Conservation (phyloP, 1,284 basidiomycete genomes). For the Irpex sp. region DNA sequence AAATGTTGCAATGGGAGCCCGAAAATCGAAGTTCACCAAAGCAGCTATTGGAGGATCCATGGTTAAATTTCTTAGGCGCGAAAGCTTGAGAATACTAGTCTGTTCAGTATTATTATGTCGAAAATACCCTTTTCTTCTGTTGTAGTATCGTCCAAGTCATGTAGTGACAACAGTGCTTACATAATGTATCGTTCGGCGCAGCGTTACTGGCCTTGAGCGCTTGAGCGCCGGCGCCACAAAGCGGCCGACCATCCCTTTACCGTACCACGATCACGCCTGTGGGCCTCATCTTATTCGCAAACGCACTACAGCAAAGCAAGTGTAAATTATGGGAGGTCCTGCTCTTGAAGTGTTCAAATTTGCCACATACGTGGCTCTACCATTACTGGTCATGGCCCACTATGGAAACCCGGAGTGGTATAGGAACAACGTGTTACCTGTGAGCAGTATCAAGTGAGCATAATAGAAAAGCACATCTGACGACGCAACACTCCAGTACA, state of each 20-base stretch:
- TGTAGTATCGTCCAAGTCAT: too few relatives aligned
- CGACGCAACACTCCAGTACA: slow-evolving; percentile 47
- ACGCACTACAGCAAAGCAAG: not conserved
- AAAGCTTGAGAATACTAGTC: too few relatives aligned
- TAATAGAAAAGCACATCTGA: not conserved
- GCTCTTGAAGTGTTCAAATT: slow-evolving; percentile 91
- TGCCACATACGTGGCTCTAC: slow-evolving; percentile 85
- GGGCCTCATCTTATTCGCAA: not conserved
- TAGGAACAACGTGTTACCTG: slow-evolving; percentile 73
- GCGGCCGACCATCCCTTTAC: too few relatives aligned
- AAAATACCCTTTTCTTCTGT: too few relatives aligned
- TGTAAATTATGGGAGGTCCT: slow-evolving; percentile 63
- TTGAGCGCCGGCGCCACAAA: too few relatives aligned
- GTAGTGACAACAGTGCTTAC: too few relatives aligned
- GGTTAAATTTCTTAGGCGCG: too few relatives aligned
- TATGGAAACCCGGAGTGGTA: slow-evolving; percentile 93
- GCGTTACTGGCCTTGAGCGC: too few relatives aligned
- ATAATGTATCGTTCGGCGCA: too few relatives aligned
- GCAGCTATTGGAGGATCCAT: too few relatives aligned
- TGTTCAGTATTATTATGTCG: too few relatives aligned
- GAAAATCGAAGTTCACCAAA: slow-evolving; percentile 2
- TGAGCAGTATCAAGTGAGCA: slow-evolving; percentile 35
- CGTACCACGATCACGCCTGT: too few relatives aligned
- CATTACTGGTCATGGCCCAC: slow-evolving; percentile 79
- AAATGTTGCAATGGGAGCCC: slow-evolving; percentile 11